phyloP scores from a whole-genome alignment of 768 basidiomycete genomes.

The Suillus subaureus region DNA sequence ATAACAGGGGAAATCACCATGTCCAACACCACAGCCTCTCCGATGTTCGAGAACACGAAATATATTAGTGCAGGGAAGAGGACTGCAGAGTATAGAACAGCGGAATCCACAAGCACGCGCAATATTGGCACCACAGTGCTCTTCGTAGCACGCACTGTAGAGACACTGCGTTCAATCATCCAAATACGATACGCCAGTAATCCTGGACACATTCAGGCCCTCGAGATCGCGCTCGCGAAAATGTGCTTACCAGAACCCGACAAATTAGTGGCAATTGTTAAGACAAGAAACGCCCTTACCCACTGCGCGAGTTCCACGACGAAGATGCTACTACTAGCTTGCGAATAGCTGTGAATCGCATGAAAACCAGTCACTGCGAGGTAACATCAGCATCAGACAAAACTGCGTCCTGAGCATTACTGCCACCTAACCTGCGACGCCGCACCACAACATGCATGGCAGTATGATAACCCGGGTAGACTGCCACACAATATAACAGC shows the following conservation, averaged over 20 bases:
- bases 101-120: background rate
- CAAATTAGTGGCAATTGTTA: background rate
- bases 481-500: background rate
- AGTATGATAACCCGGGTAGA: background rate
- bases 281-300: background rate
- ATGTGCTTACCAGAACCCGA: background rate
- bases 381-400: background rate
- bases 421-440: background rate
- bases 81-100: background rate
- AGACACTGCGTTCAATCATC: background rate
- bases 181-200: background rate
- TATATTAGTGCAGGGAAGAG: background rate
- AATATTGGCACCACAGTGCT: background rate
- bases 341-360: background rate
- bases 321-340: background rate
- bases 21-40: background rate
- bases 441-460: background rate
- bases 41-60: background rate
- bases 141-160: background rate
- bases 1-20: background rate
- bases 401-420: background rate
- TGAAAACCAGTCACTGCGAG: background rate
- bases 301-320: background rate
- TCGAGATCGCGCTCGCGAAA: background rate
- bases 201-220: background rate